These are phyloP conservation scores for Balamuthia mandrillaris DNA, from an alignment of 208 protist genomes.

Conservation along the genomic window DNA sequence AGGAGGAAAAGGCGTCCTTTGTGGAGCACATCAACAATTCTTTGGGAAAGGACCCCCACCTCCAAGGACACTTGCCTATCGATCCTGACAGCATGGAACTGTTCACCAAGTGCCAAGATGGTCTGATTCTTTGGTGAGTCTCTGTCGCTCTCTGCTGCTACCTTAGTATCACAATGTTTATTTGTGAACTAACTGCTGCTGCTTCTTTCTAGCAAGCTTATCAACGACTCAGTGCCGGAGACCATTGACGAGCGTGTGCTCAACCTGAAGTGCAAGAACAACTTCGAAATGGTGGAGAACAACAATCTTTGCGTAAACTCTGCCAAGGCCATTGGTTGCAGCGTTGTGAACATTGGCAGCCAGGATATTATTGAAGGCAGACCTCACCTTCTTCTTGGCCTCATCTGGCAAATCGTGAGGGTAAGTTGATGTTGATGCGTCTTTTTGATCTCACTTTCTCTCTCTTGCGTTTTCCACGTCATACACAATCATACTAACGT, in stretches of 20 bases:
- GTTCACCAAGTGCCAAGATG: slow-evolving; percentile 52
- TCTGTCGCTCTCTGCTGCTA: neutral
- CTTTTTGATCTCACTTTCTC: neutral
- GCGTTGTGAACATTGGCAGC: slow-evolving; percentile 78
- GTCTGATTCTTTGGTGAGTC: slow-evolving; percentile 44
- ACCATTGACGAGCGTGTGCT: slow-evolving; percentile 82
- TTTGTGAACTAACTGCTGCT: neutral
- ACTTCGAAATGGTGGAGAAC: slow-evolving; percentile 78
- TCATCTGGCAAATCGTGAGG: slow-evolving; percentile 84
- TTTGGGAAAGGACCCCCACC: slow-evolving; percentile 58
- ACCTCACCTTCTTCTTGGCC: slow-evolving; percentile 73
- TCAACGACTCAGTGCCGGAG: slow-evolving; percentile 73
- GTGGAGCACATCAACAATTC: slow-evolving; percentile 73
- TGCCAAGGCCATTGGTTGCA: slow-evolving; percentile 76
- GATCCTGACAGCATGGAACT: slow-evolving; percentile 42
- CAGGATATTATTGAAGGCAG: slow-evolving; percentile 57
- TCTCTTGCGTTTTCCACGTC: too few species aligned
- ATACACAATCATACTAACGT: too few species aligned
- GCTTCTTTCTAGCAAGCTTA: slow-evolving; percentile 70
- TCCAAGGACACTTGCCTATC: slow-evolving; percentile 40
- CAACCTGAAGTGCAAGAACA: slow-evolving; percentile 63
- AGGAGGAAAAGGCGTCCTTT: slow-evolving; percentile 65
- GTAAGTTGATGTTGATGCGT: too few species aligned
- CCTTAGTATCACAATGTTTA: neutral
- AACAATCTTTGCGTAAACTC: slow-evolving; percentile 74